Percentiles rank a stretch among this genome's conserved stretches.
Conservation (phyloP, 2,329 filamentous ascomycete genomes). For the Diplodia seriata region DNA sequence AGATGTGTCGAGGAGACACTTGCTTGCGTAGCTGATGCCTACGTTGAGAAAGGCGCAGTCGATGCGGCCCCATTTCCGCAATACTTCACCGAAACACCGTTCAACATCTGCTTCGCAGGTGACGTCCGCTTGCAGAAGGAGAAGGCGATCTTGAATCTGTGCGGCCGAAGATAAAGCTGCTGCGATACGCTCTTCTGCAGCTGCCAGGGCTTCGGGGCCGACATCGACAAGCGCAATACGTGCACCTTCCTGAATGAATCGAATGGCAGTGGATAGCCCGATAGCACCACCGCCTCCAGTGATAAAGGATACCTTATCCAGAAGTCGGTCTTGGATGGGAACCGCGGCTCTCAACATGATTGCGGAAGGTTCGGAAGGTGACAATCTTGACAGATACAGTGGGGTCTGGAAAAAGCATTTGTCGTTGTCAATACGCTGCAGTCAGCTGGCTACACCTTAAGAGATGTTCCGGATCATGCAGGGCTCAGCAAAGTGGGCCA, state of each 20-base stretch:
- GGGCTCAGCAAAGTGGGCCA: neutral
- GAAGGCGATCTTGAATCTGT: constrained; percentile 35
- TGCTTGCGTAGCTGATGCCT: constrained; percentile 38
- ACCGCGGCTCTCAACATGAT: constrained; percentile 33
- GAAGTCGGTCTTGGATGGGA: constrained; percentile 43
- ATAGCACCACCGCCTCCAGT: constrained; percentile 45
- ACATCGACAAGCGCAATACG: constrained; percentile 49
- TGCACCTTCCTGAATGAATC: constrained; percentile 48
- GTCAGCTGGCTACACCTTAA: no score
- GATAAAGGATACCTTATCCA: constrained; percentile 44
- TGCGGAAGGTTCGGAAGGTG: no score
- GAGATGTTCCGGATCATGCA: neutral
- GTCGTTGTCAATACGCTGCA: neutral
- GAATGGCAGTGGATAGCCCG: constrained; percentile 46
- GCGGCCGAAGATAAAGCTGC: constrained; percentile 35
- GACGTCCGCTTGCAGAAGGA: constrained; percentile 45
- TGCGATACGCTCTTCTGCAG: constrained; percentile 36
- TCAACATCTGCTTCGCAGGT: constrained; percentile 45
- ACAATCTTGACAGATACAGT: no score
- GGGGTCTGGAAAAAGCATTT: neutral
- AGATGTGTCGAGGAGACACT: constrained; percentile 46
- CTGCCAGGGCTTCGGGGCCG: constrained; percentile 40
- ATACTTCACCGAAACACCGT: constrained; percentile 37
- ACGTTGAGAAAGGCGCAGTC: constrained; percentile 35
- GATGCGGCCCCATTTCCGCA: constrained; percentile 41